Evolutionary conservation across 306 rosid species (phyloP).

Genomic region (Ochetophila trinervis): DNA sequence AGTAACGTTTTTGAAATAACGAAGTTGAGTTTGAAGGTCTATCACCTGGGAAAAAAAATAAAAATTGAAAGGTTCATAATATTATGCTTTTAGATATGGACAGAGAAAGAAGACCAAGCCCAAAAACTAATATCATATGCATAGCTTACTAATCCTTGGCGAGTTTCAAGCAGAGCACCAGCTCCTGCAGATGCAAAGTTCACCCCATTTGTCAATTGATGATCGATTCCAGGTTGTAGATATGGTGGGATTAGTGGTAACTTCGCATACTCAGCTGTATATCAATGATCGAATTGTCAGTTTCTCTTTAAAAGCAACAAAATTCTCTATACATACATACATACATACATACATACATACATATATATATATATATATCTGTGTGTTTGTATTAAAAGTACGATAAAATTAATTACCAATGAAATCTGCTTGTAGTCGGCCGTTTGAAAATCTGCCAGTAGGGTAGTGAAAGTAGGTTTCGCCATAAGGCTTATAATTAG

Average conservation of each 20-base stretch:
- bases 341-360: too few relatives aligned
- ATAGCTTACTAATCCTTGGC: background rate
- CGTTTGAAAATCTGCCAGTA: constrained; percentile 46
- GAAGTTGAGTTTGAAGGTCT: constrained; percentile 26
- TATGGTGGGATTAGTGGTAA: constrained; percentile 26
- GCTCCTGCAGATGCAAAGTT: constrained; percentile 43
- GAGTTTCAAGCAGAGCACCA: constrained; percentile 9
- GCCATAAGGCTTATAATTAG: constrained; percentile 46
- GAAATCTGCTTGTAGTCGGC: constrained; percentile 49
- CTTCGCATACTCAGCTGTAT: constrained; percentile 32
- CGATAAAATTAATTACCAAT: constrained; percentile 27
- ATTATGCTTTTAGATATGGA: background rate
- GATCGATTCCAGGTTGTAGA: constrained; percentile 19
- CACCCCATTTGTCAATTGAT: constrained; percentile 12
- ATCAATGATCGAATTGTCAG: background rate
- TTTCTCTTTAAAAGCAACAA: background rate
- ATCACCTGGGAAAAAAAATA: constrained; percentile 24
- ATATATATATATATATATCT: too few relatives aligned
- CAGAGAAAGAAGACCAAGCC: background rate
- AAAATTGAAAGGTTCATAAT: background rate
- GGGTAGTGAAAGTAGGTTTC: constrained; percentile 48
- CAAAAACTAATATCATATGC: background rate
- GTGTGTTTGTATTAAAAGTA: too few relatives aligned
- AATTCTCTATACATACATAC: background rate
- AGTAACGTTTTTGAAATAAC: constrained; percentile 20